Conservation (phyloP, 169 alveolate genomes). For the Cryptosporidium ubiquitum region DNA sequence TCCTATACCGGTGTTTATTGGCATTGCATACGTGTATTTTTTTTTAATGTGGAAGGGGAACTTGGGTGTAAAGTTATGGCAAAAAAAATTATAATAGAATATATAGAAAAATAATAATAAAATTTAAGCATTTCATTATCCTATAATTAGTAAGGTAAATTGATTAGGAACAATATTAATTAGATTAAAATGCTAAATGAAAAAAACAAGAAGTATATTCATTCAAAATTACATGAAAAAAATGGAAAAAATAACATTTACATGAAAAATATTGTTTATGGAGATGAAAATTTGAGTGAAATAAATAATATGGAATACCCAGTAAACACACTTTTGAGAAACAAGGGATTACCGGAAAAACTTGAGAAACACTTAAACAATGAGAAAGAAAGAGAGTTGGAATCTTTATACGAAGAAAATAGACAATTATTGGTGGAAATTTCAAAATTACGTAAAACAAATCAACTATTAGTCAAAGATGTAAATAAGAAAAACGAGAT, state of each 20-base stretch:
- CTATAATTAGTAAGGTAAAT: neutral
- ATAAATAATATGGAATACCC: slow-evolving; percentile 11
- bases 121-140: neutral
- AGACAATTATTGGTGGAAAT: slow-evolving; percentile 45
- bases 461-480: slow-evolving; percentile 57
- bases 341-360: slow-evolving; percentile 50
- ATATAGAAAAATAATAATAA: neutral
- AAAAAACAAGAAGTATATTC: neutral
- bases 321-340: slow-evolving; percentile 9
- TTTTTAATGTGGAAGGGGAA: slow-evolving; percentile 23
- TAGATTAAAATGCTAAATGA: slow-evolving; percentile 5
- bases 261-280: neutral
- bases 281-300: neutral
- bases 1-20: slow-evolving; percentile 39
- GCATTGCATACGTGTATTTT: slow-evolving; percentile 19
- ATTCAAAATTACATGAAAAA: slow-evolving; percentile 1
- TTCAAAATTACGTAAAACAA: slow-evolving; percentile 50
- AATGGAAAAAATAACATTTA: neutral
- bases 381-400: slow-evolving; percentile 65
- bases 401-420: slow-evolving; percentile 53
- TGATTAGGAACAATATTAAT: neutral
- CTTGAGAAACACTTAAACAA: slow-evolving; percentile 44
- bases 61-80: neutral
- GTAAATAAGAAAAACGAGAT: slow-evolving; percentile 57
- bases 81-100: neutral